A percentile compares a stretch with the other conserved stretches of the same genome.
Conservation (phyloP, 2,329 filamentous ascomycete species). For the Ophiocordyceps camponoti-rufipedis region DNA sequence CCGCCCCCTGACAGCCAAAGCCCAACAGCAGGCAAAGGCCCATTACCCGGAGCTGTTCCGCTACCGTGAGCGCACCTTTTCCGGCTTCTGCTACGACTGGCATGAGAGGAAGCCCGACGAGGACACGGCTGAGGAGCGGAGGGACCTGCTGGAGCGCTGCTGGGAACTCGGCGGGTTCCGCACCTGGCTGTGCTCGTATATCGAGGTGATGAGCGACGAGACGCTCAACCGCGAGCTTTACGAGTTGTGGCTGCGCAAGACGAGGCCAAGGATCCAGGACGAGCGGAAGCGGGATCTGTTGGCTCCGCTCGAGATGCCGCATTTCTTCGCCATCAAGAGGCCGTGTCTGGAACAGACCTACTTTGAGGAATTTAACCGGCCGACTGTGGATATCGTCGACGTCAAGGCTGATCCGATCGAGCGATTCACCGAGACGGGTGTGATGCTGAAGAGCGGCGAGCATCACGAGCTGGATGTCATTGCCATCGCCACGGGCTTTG, state of each 20-base stretch:
- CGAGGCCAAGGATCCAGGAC: slow-evolving; percentile 28
- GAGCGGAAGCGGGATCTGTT: slow-evolving; percentile 28
- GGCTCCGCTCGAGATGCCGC: slow-evolving; percentile 30
- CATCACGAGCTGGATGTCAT: slow-evolving; percentile 24
- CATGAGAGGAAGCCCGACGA: slow-evolving; percentile 35
- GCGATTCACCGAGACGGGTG: slow-evolving; percentile 21
- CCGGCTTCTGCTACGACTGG: slow-evolving; percentile 40
- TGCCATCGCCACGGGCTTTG: slow-evolving; percentile 26
- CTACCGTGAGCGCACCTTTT: slow-evolving; percentile 32
- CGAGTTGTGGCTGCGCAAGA: slow-evolving; percentile 35
- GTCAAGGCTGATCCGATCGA: slow-evolving; percentile 20
- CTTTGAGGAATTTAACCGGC: slow-evolving; percentile 28
- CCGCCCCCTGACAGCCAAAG: slow-evolving; percentile 15
- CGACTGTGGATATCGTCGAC: slow-evolving; percentile 22
- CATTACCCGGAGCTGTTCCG: slow-evolving; percentile 32
- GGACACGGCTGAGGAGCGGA: slow-evolving; percentile 28
- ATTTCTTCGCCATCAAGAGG: slow-evolving; percentile 36
- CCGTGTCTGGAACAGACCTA: slow-evolving; percentile 23
- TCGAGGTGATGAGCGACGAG: slow-evolving; percentile 25
- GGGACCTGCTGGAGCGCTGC: slow-evolving; percentile 26
- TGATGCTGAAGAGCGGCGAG: slow-evolving; percentile 20
- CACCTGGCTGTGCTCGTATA: slow-evolving; percentile 35
- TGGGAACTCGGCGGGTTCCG: slow-evolving; percentile 35
- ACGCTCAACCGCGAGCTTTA: slow-evolving; percentile 35
- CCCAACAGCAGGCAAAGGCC: slow-evolving; percentile 23